A percentile compares a stretch with the other conserved stretches of the same genome.
These are phyloP conservation scores for Beauveria sp. DNA, from an alignment of 2,329 filamentous ascomycete genomes.

Conservation along the genomic window DNA sequence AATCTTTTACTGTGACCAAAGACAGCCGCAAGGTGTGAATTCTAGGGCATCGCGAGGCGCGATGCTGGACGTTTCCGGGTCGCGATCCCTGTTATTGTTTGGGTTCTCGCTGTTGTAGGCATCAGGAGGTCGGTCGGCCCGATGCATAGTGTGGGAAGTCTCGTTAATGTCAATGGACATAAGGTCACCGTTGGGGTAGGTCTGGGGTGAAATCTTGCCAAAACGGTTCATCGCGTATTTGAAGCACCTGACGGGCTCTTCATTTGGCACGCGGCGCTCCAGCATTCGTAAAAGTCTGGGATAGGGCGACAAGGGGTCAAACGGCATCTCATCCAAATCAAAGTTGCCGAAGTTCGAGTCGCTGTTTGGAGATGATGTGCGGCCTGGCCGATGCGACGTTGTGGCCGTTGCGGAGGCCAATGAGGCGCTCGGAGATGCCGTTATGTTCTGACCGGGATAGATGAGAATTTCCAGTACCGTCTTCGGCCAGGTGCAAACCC, in stretches of 20 bases:
- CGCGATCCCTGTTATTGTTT: background rate
- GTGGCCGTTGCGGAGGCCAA: conserved; percentile 12
- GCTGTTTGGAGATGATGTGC: background rate
- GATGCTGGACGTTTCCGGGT: background rate
- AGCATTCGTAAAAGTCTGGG: conserved; percentile 47
- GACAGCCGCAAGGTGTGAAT: conserved; percentile 44
- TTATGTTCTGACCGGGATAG: conserved; percentile 45
- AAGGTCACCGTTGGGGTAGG: conserved; percentile 15
- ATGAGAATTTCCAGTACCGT: conserved; percentile 50
- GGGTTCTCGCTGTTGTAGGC: background rate
- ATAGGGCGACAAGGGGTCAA: conserved; percentile 29
- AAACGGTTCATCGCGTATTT: conserved; percentile 40
- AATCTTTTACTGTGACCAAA: conserved; percentile 33
- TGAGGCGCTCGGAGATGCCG: conserved; percentile 17
- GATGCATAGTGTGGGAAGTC: conserved; percentile 10
- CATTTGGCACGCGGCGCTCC: conserved; percentile 38
- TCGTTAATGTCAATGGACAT: conserved; percentile 40
- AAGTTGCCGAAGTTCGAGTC: conserved; percentile 13
- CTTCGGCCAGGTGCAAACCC: conserved; percentile 52
- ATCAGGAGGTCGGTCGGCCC: background rate
- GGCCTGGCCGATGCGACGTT: conserved; percentile 10
- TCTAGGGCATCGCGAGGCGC: conserved; percentile 20
- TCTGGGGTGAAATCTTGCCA: conserved; percentile 21
- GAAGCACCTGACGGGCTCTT: conserved; percentile 34
- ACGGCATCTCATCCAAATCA: conserved; percentile 4